Evolutionary conservation across 2,329 filamentous ascomycete species (phyloP).

Genomic region (Gliomastix tumulicola): DNA sequence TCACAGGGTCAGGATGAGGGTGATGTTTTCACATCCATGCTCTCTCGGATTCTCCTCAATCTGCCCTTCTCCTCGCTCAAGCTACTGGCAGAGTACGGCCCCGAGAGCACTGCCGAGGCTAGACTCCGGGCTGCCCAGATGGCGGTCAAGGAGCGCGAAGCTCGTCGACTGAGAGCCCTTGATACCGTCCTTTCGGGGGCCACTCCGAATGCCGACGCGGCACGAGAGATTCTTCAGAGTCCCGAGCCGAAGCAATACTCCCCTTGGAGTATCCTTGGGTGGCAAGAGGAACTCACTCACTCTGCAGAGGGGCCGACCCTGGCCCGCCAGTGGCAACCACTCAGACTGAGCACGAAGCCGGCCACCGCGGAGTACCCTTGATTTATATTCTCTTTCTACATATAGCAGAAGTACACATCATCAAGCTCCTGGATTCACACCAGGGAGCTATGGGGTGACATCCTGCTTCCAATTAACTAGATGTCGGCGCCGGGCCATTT

Average conservation of each 20-base stretch:
- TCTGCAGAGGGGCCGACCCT: constrained; percentile 22
- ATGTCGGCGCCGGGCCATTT: too few species aligned
- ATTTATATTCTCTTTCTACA: too few species aligned
- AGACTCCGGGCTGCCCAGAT: constrained; percentile 40
- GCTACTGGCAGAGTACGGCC: constrained; percentile 53
- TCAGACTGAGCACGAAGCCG: too few species aligned
- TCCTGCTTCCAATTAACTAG: too few species aligned
- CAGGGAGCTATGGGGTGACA: too few species aligned
- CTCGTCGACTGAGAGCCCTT: constrained; percentile 38
- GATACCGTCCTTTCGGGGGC: constrained; percentile 29
- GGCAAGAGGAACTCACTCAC: constrained; percentile 31
- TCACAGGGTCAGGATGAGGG: too few species aligned
- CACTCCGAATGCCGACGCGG: constrained; percentile 23
- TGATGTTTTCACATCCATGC: too few species aligned
- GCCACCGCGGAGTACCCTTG: too few species aligned
- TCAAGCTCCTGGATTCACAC: too few species aligned
- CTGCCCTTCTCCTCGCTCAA: constrained; percentile 63
- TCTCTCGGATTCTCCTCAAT: constrained; percentile 64
- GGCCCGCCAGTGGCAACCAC: constrained; percentile 27
- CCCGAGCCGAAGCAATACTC: constrained; percentile 21
- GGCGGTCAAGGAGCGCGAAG: constrained; percentile 51
- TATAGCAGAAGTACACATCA: too few species aligned
- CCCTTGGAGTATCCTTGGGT: constrained; percentile 40
- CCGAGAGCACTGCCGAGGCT: constrained; percentile 41
- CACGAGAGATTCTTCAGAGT: constrained; percentile 26